Conservation (phyloP, 2,329 filamentous ascomycete genomes). For the Lachnellula suecica region DNA sequence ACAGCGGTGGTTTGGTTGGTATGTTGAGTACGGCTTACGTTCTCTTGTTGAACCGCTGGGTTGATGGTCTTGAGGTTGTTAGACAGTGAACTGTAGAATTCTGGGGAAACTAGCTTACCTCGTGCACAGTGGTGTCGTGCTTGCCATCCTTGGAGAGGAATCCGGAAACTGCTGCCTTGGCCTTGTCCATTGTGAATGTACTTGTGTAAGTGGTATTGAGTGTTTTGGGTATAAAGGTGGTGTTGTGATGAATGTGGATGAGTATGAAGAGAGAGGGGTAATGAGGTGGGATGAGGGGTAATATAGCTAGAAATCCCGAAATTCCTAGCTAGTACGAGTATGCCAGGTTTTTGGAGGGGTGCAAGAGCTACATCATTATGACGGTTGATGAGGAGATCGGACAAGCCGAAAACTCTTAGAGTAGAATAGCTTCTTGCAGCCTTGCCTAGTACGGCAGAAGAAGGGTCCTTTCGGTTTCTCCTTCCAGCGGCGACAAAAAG, state of each 20-base stretch:
- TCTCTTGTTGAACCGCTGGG: conserved; percentile 59
- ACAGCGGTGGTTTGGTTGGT: conserved; percentile 62
- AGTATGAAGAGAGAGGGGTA: background rate
- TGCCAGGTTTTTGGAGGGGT: too few species aligned
- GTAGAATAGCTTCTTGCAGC: too few species aligned
- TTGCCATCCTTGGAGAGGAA: conserved; percentile 63
- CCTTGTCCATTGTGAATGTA: conserved; percentile 55
- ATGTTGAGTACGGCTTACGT: conserved; percentile 57
- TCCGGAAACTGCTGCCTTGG: conserved; percentile 59
- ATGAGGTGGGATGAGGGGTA: background rate
- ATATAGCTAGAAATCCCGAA: too few species aligned
- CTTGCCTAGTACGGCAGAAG: too few species aligned
- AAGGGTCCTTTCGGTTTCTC: too few species aligned
- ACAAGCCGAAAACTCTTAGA: too few species aligned
- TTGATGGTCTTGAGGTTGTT: conserved; percentile 44
- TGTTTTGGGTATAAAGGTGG: background rate
- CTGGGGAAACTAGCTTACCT: conserved; percentile 35
- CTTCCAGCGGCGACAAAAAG: too few species aligned
- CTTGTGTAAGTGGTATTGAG: conserved; percentile 3
- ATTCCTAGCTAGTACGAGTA: too few species aligned
- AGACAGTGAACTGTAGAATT: background rate
- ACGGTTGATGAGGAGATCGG: too few species aligned
- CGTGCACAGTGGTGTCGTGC: conserved; percentile 69
- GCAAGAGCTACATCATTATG: too few species aligned
- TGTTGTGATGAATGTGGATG: background rate